Percentiles rank a stretch among this genome's conserved stretches.
phyloP scores from a whole-genome alignment of 106 monocot genomes.

The Alisma plantagoaquatica region DNA sequence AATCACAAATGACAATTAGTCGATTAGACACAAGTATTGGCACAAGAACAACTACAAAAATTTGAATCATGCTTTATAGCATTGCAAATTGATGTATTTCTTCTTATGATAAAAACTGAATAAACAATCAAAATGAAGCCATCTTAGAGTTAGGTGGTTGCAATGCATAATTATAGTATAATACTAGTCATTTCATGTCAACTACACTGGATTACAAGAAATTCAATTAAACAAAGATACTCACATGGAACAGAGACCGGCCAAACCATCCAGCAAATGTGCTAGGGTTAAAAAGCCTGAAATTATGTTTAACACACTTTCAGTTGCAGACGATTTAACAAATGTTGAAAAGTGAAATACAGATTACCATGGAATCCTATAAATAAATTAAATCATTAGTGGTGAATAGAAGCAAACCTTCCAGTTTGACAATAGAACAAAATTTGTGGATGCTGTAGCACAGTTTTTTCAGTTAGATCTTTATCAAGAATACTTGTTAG shows the following conservation, averaged over 20 bases:
- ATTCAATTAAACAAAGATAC: too few species aligned
- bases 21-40: too few species aligned
- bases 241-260: slow-evolving; percentile 91
- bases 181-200: too few species aligned
- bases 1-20: too few species aligned
- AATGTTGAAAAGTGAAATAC: neutral
- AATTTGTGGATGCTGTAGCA: slow-evolving; percentile 82
- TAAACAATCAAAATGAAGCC: too few species aligned
- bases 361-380: neutral
- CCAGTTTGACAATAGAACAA: slow-evolving; percentile 83
- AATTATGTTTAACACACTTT: neutral
- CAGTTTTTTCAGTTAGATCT: slow-evolving; percentile 82
- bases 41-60: too few species aligned
- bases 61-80: too few species aligned
- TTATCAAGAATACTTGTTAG: slow-evolving; percentile 78
- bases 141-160: too few species aligned
- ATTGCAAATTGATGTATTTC: too few species aligned
- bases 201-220: too few species aligned
- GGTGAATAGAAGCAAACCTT: slow-evolving; percentile 42
- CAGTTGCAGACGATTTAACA: neutral
- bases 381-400: neutral
- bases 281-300: slow-evolving; percentile 85
- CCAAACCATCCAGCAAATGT: slow-evolving; percentile 99
- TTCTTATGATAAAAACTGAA: too few species aligned
- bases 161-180: too few species aligned